Conservation (phyloP, 768 basidiomycete genomes). For the Mycena kentingensis region DNA sequence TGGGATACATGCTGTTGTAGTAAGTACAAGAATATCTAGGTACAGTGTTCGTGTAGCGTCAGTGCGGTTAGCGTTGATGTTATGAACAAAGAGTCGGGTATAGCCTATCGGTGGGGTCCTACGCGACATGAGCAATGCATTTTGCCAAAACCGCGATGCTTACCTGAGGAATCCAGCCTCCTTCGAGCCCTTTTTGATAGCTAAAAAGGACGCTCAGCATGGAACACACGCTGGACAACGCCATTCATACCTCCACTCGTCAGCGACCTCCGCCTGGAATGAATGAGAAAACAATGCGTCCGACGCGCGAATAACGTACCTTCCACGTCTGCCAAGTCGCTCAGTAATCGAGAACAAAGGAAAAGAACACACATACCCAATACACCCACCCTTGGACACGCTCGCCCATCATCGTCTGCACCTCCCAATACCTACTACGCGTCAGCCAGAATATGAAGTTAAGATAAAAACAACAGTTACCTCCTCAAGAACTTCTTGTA, state of each 20-base stretch:
- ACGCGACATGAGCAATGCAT: background rate
- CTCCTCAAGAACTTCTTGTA: slow-evolving; percentile 66
- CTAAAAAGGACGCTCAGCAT: slow-evolving; percentile 64
- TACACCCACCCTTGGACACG: slow-evolving; percentile 70
- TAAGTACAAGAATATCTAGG: too few species aligned
- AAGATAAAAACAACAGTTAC: slow-evolving; percentile 39
- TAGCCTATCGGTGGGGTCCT: slow-evolving; percentile 62
- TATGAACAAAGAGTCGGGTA: slow-evolving; percentile 65
- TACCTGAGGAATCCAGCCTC: slow-evolving; percentile 70
- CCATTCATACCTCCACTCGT: slow-evolving; percentile 19
- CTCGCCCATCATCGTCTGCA: slow-evolving; percentile 76
- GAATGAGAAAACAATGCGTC: background rate
- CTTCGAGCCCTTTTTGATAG: slow-evolving; percentile 70
- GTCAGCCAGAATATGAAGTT: background rate
- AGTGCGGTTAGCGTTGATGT: too few species aligned
- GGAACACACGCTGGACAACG: background rate
- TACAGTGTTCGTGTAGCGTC: too few species aligned
- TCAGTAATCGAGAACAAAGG: background rate
- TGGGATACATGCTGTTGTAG: slow-evolving; percentile 12
- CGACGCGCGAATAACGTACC: slow-evolving; percentile 37
- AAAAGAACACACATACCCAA: slow-evolving; percentile 40
- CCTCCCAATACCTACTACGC: slow-evolving; percentile 68
- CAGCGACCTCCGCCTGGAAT: slow-evolving; percentile 8
- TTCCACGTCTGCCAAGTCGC: slow-evolving; percentile 68
- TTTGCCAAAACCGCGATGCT: background rate